These are phyloP conservation scores for Mycena filopes DNA, from an alignment of 768 basidiomycete species.

Conservation along the genomic window DNA sequence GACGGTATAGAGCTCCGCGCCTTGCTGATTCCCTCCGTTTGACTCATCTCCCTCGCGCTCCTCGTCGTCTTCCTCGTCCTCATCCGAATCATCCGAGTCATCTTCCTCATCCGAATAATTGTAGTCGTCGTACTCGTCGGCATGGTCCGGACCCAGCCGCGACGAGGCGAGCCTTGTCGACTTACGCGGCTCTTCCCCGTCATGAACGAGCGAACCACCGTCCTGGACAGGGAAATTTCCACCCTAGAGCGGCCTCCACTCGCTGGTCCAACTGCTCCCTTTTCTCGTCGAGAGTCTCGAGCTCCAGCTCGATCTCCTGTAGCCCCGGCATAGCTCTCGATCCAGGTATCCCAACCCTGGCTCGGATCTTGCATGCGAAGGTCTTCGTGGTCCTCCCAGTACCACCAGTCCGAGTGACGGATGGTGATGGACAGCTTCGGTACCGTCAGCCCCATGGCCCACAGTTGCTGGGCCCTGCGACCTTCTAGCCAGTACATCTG, in stretches of 20 bases:
- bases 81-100: neutral
- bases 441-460: slow-evolving; percentile 10
- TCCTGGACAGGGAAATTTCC: slow-evolving; percentile 19
- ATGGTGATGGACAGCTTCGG: slow-evolving; percentile 32
- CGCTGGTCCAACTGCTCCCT: slow-evolving; percentile 33
- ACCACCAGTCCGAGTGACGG: slow-evolving; percentile 40
- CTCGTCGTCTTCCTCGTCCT: neutral
- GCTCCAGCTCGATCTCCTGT: slow-evolving; percentile 35
- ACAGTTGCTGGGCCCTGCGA: neutral
- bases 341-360: slow-evolving; percentile 26
- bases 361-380: slow-evolving; percentile 23
- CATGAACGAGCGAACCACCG: slow-evolving; percentile 14
- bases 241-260: slow-evolving; percentile 13
- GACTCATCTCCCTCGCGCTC: neutral
- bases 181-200: slow-evolving; percentile 7
- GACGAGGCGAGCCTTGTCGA: slow-evolving; percentile 18
- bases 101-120: neutral
- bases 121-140: neutral
- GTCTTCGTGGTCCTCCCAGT: slow-evolving; percentile 34
- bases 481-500: slow-evolving; percentile 37
- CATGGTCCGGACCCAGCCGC: slow-evolving; percentile 6
- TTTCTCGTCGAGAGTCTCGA: slow-evolving; percentile 39
- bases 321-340: slow-evolving; percentile 25
- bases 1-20: no score
- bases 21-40: no score